phyloP scores from a whole-genome alignment of 1,284 basidiomycete species.

The Ceraceosorus bombacis region DNA sequence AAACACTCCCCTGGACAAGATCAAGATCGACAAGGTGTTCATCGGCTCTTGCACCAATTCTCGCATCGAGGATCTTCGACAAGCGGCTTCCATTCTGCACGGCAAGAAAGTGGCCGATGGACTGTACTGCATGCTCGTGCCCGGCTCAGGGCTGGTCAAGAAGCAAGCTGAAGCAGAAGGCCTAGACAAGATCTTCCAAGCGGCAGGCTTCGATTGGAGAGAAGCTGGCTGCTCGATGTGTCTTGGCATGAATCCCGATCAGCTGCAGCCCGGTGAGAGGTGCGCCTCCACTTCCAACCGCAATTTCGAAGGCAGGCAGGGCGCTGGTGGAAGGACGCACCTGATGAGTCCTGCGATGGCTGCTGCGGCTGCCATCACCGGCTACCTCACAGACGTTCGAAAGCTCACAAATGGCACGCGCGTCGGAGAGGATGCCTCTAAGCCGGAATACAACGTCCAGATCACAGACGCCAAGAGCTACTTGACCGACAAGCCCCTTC shows the following conservation, averaged over 20 bases:
- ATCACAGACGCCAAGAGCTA: slow-evolving; percentile 38
- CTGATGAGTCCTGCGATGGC: slow-evolving; percentile 47
- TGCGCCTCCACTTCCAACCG: slow-evolving; percentile 48
- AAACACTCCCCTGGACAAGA: slow-evolving; percentile 40
- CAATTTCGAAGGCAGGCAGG: slow-evolving; percentile 47
- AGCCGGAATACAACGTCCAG: slow-evolving; percentile 32
- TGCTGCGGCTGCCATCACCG: slow-evolving; percentile 43
- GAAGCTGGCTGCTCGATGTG: slow-evolving; percentile 48
- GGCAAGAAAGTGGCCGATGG: slow-evolving; percentile 39
- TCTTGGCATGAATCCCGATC: slow-evolving; percentile 48
- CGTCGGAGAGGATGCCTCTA: slow-evolving; percentile 27
- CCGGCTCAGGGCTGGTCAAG: slow-evolving; percentile 46
- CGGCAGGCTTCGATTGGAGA: slow-evolving; percentile 47
- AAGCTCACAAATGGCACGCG: slow-evolving; percentile 28
- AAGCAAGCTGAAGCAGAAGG: slow-evolving; percentile 48
- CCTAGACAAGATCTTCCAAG: slow-evolving; percentile 46
- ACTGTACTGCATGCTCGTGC: slow-evolving; percentile 46
- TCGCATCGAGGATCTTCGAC: slow-evolving; percentile 45
- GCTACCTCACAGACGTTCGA: slow-evolving; percentile 46
- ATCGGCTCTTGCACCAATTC: slow-evolving; percentile 48
- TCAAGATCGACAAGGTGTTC: slow-evolving; percentile 48
- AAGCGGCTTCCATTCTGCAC: slow-evolving; percentile 41
- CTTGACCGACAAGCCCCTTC: slow-evolving; percentile 21
- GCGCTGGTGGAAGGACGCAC: slow-evolving; percentile 45
- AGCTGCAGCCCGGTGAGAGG: slow-evolving; percentile 44